A percentile compares a stretch with the other conserved stretches of the same genome.
Evolutionary conservation across 2,329 filamentous ascomycete genomes (phyloP).

Genomic region (Diaporthe citrichinensis): DNA sequence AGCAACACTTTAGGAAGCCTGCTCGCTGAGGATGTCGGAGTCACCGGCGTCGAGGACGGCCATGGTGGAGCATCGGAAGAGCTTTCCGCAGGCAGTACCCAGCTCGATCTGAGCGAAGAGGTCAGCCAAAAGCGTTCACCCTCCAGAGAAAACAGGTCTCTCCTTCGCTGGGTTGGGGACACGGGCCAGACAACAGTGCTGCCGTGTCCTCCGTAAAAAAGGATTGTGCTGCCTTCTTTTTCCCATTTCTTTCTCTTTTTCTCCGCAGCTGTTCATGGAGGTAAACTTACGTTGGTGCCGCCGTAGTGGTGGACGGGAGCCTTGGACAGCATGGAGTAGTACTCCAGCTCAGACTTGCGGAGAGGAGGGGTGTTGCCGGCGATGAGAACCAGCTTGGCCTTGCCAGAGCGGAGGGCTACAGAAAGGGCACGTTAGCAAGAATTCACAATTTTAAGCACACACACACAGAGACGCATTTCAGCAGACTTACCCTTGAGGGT

Average conservation of each 20-base stretch:
- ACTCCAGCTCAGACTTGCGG: slow-evolving; percentile 97
- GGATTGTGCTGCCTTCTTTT: neutral
- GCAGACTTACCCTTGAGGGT: slow-evolving; percentile 59
- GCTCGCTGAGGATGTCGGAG: slow-evolving; percentile 94
- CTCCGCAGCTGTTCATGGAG: slow-evolving; percentile 7
- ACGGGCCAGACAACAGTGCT: slow-evolving; percentile 41
- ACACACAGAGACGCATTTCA: neutral
- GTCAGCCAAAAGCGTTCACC: slow-evolving; percentile 76
- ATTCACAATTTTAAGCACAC: neutral
- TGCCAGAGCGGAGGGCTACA: slow-evolving; percentile 90
- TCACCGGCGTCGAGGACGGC: slow-evolving; percentile 97
- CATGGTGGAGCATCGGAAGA: slow-evolving; percentile 99
- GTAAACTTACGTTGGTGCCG: slow-evolving; percentile 94
- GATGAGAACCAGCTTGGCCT: slow-evolving; percentile 96
- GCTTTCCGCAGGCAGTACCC: slow-evolving; percentile 98
- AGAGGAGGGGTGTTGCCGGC: slow-evolving; percentile 97
- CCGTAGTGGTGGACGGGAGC: slow-evolving; percentile 97
- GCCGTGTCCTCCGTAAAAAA: slow-evolving; percentile 36
- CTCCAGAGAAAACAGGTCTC: slow-evolving; percentile 85
- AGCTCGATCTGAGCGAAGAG: slow-evolving; percentile 84
- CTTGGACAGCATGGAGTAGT: slow-evolving; percentile 94
- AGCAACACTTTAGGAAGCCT: slow-evolving; percentile 71
- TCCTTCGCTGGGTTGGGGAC: slow-evolving; percentile 85
- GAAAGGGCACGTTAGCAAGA: slow-evolving; percentile 66
- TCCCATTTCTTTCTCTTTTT: neutral